phyloP scores from a whole-genome alignment of 2,329 filamentous ascomycete species.

The Talaromyces sp. region DNA sequence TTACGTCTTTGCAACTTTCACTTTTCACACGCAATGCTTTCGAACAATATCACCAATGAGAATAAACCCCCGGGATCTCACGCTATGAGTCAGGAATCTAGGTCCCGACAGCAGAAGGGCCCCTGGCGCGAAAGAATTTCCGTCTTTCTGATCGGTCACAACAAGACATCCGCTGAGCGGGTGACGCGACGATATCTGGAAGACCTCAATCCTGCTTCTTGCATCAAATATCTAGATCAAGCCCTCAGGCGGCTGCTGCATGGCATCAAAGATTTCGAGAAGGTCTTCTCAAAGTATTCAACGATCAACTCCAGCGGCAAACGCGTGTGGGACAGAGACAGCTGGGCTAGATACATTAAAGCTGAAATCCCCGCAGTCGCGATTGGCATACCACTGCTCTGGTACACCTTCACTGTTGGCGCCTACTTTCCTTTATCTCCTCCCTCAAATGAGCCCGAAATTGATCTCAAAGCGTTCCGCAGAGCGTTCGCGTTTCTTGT shows the following conservation, averaged over 20 bases:
- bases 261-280: slow-evolving; percentile 3
- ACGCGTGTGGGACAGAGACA: slow-evolving; percentile 3
- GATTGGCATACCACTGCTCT: background rate
- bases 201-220: slow-evolving; percentile 3
- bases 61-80: background rate
- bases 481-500: background rate
- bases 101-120: background rate
- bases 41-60: background rate
- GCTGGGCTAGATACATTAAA: slow-evolving; percentile 3
- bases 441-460: background rate
- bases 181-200: background rate
- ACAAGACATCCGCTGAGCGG: background rate
- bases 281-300: background rate
- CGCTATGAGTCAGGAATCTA: background rate
- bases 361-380: background rate
- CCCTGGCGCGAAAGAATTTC: background rate
- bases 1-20: too few species aligned
- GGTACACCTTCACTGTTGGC: background rate
- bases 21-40: background rate
- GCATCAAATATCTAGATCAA: slow-evolving; percentile 1
- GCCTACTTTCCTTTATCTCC: slow-evolving; percentile 2
- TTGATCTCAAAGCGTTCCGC: slow-evolving; percentile 2
- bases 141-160: background rate
- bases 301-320: background rate
- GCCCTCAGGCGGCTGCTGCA: background rate